Evolutionary conservation across 73 alveolate species (phyloP).

Genomic region (Paramecium octaurelia): DNA sequence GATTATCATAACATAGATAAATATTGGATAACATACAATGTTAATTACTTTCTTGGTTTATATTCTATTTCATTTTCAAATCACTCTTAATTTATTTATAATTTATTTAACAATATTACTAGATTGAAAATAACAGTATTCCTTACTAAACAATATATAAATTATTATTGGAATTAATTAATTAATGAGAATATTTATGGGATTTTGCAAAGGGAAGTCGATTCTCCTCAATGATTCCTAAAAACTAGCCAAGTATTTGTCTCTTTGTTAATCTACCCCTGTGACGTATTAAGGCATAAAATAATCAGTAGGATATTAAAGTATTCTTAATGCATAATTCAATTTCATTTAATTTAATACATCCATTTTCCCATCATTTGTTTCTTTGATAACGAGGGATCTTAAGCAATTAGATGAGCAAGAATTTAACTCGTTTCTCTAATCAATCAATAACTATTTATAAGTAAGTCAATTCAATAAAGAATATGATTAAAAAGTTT

Average conservation of each 20-base stretch:
- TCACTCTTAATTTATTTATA: neutral
- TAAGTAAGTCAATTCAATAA: neutral
- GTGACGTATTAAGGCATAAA: neutral
- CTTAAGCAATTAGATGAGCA: neutral
- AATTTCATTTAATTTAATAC: neutral
- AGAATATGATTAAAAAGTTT: neutral
- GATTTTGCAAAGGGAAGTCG: neutral
- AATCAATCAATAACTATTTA: neutral
- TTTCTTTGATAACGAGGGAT: neutral
- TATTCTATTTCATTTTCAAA: neutral
- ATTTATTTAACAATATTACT: no score
- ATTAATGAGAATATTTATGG: neutral
- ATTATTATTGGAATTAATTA: neutral
- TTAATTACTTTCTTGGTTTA: neutral
- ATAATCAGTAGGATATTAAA: neutral
- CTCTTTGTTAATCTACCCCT: neutral
- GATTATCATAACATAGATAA: slow-evolving; percentile 10
- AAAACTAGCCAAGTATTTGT: neutral
- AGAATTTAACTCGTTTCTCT: neutral
- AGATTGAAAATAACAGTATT: no score
- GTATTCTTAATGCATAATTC: neutral
- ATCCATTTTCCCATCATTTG: neutral
- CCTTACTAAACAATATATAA: neutral
- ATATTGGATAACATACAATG: neutral
- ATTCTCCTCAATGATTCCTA: neutral